Base-by-base conservation (phyloP, 257 asterid genomes). In the Nicotiana sylvestris region DNA sequence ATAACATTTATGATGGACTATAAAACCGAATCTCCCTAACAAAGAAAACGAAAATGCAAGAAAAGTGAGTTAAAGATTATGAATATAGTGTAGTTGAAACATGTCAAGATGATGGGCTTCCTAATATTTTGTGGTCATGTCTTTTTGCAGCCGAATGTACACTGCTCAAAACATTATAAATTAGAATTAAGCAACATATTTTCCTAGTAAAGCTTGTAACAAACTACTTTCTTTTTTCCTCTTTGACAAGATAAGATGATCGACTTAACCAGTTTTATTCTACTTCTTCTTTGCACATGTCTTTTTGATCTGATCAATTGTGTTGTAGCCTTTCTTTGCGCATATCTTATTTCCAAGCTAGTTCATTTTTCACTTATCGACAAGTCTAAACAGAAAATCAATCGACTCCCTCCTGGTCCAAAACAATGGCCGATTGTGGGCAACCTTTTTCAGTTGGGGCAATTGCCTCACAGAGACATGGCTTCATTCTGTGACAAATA, bases 371-470 rank as follows among this genome's bases (percentile, higher is more conserved):
- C 12, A 15, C 8, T 67, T 60, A 5, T 80, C 89, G 85, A 77
- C 6, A 78, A 15, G 29, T 37, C 78, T 4, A 18, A 84, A 30
- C 21, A 27, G 8, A 64, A 33, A 21, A 37, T 39, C 17, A 39
- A 18, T 56, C 65, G 27, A 18, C 95, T 94, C 1, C 99, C 99
- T 1, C 99, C 98, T 0, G 98, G 98, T 51, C 98, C 98, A 4
- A 89, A 88, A 16, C 74, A 86, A 16, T 96, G 94, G 98, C 99
- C 98, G n/a, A 81, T 94, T 8, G 87, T 96, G 4, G 99, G 99
- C 81, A 96, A 94, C 88, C 98, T 96, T 66, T 97, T 92, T 60
- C 98, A 96, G 30, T 72, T 96, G 78, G 86, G 98, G 67, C 90
- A 72, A 9, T 83, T 94, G 9, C 99, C 98, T 0, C 99, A 96